Evolutionary conservation across 73 alveolate species (phyloP).

Genomic region (Uronychia binucleata): DNA sequence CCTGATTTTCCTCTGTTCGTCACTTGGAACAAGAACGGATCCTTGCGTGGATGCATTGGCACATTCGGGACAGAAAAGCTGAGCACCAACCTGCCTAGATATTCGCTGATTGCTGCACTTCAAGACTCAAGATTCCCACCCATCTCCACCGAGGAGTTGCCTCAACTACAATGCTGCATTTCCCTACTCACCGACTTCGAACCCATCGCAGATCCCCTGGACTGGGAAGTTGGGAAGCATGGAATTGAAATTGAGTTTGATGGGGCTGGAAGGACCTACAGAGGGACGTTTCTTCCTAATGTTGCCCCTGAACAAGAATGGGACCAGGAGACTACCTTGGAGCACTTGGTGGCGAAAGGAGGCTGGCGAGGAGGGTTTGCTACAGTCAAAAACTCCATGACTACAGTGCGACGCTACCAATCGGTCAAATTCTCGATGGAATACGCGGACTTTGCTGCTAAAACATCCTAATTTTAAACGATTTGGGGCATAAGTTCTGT

Average conservation of each 20-base stretch:
- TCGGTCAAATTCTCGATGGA: slow-evolving; percentile 56
- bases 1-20: slow-evolving; percentile 72
- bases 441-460: slow-evolving; percentile 49
- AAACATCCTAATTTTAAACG: background rate
- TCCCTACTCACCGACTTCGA: slow-evolving; percentile 71
- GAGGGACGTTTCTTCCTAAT: slow-evolving; percentile 88
- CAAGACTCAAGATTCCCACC: slow-evolving; percentile 85
- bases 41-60: slow-evolving; percentile 87
- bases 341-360: slow-evolving; percentile 70
- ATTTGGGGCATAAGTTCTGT: background rate
- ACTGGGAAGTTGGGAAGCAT: slow-evolving; percentile 89
- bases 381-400: slow-evolving; percentile 50
- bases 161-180: slow-evolving; percentile 44
- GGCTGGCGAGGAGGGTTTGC: slow-evolving; percentile 68
- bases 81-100: slow-evolving; percentile 47
- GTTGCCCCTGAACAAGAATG: slow-evolving; percentile 85
- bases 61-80: slow-evolving; percentile 66
- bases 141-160: slow-evolving; percentile 54
- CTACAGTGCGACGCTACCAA: slow-evolving; percentile 66
- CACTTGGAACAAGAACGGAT: slow-evolving; percentile 65
- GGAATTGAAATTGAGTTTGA: slow-evolving; percentile 82
- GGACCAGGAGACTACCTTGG: slow-evolving; percentile 73
- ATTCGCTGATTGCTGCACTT: slow-evolving; percentile 76
- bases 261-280: slow-evolving; percentile 45
- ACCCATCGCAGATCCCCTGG: slow-evolving; percentile 70